Conservation (phyloP, 495 filamentous ascomycete species). For the Haplographium delicatum region DNA sequence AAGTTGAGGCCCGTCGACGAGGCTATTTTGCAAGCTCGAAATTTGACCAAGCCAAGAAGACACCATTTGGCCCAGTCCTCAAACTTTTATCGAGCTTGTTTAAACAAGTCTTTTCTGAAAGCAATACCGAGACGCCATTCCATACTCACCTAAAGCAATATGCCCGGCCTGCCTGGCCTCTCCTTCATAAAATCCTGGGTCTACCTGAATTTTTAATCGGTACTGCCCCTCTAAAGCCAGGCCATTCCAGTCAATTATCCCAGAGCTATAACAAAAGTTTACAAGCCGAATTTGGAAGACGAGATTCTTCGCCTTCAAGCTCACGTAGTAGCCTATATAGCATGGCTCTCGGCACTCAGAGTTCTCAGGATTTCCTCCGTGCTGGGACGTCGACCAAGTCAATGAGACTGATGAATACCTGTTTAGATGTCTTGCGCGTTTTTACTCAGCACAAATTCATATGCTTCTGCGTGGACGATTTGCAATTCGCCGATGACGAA, state of each 20-base stretch:
- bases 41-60: slow-evolving; percentile 74
- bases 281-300: slow-evolving; percentile 13
- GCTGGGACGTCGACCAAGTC: slow-evolving; percentile 65
- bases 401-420: slow-evolving; percentile 75
- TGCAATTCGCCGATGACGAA: slow-evolving; percentile 84
- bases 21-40: slow-evolving; percentile 77
- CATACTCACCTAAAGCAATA: slow-evolving; percentile 69
- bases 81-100: slow-evolving; percentile 76
- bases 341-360: slow-evolving; percentile 35
- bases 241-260: slow-evolving; percentile 13
- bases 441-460: slow-evolving; percentile 75
- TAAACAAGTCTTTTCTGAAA: slow-evolving; percentile 87
- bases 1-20: slow-evolving; percentile 62
- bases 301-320: slow-evolving; percentile 22
- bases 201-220: slow-evolving; percentile 69
- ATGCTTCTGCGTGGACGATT: slow-evolving; percentile 77
- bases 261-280: slow-evolving; percentile 24
- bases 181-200: slow-evolving; percentile 69
- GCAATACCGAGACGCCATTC: slow-evolving; percentile 76
- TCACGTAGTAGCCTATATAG: slow-evolving; percentile 20
- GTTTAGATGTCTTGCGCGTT: slow-evolving; percentile 75
- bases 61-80: slow-evolving; percentile 79
- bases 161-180: slow-evolving; percentile 71
- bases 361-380: slow-evolving; percentile 65
- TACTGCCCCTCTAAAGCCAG: neutral